Percentiles rank a stretch among this genome's conserved stretches.
phyloP scores from a whole-genome alignment of 2,329 filamentous ascomycete species.

The Aspergillus udagawae region DNA sequence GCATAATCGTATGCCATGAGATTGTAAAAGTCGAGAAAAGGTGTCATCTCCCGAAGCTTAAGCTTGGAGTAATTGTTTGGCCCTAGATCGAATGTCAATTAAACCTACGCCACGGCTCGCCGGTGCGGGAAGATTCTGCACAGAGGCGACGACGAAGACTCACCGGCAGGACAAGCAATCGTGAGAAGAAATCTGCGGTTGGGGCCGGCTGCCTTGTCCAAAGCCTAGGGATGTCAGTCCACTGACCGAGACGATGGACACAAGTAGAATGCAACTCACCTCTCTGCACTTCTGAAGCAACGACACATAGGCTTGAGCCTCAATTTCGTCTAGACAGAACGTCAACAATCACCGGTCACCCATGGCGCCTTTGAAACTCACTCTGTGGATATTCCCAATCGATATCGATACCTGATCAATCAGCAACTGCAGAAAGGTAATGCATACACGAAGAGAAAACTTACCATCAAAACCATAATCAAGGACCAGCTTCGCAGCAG shows the following conservation, averaged over 20 bases:
- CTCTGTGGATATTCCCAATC: slow-evolving; percentile 48
- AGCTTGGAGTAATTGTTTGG: slow-evolving; percentile 41
- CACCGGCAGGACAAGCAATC: slow-evolving; percentile 47
- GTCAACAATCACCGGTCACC: slow-evolving; percentile 8
- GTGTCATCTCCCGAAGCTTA: slow-evolving; percentile 42
- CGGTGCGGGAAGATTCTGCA: background rate
- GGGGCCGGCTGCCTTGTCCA: slow-evolving; percentile 37
- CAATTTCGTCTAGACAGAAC: slow-evolving; percentile 30
- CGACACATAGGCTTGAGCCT: slow-evolving; percentile 42
- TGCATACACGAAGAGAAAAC: slow-evolving; percentile 3
- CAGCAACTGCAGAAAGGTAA: background rate
- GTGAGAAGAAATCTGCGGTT: slow-evolving; percentile 46
- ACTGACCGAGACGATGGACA: background rate
- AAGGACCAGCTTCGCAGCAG: slow-evolving; percentile 70
- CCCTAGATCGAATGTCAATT: slow-evolving; percentile 20
- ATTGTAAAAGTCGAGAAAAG: slow-evolving; percentile 52
- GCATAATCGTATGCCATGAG: slow-evolving; percentile 83
- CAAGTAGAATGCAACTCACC: slow-evolving; percentile 19
- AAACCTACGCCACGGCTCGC: background rate
- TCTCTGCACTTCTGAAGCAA: slow-evolving; percentile 42
- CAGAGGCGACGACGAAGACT: background rate
- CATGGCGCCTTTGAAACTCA: slow-evolving; percentile 9
- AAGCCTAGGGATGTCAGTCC: slow-evolving; percentile 19
- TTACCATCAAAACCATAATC: slow-evolving; percentile 67
- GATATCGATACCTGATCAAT: slow-evolving; percentile 37